Evolutionary conservation across 2,329 filamentous ascomycete genomes (phyloP).

Genomic region (Ceratocystis alfenasii): DNA sequence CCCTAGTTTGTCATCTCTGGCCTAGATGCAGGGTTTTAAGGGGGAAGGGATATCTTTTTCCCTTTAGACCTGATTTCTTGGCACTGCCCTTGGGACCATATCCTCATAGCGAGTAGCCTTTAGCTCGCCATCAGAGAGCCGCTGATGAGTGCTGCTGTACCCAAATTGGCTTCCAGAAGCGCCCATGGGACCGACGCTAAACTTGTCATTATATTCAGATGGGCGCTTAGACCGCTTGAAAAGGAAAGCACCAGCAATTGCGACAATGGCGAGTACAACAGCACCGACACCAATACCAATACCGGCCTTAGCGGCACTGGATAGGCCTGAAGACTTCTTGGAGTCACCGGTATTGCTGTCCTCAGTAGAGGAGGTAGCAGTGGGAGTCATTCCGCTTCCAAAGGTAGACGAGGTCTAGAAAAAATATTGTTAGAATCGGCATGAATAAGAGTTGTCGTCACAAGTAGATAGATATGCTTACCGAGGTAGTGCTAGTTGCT

Average conservation of each 20-base stretch:
- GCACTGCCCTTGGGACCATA: conserved; percentile 42
- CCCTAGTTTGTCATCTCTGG: not conserved
- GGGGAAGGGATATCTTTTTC: not conserved
- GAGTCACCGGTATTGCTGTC: conserved; percentile 16
- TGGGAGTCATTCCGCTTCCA: not conserved
- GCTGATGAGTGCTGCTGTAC: conserved; percentile 18
- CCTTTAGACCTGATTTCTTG: conserved; percentile 34
- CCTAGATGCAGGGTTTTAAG: not conserved
- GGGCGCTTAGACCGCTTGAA: conserved; percentile 27
- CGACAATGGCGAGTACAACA: conserved; percentile 28
- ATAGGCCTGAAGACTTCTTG: conserved; percentile 28
- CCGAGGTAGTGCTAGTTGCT: not conserved
- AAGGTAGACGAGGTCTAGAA: conserved; percentile 4
- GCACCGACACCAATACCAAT: conserved; percentile 34
- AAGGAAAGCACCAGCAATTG: conserved; percentile 32
- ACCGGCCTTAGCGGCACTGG: conserved; percentile 37
- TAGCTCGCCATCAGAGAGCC: conserved; percentile 30
- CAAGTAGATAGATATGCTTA: too few species aligned
- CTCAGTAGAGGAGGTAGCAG: conserved; percentile 12
- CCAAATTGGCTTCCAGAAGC: conserved; percentile 32
- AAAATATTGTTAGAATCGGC: not conserved
- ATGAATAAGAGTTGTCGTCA: not conserved
- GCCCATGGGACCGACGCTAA: conserved; percentile 38
- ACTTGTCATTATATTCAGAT: conserved; percentile 18
- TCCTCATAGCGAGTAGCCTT: conserved; percentile 46